phyloP scores from a whole-genome alignment of 768 basidiomycete genomes.

The Coprinopsis strossmayeri region DNA sequence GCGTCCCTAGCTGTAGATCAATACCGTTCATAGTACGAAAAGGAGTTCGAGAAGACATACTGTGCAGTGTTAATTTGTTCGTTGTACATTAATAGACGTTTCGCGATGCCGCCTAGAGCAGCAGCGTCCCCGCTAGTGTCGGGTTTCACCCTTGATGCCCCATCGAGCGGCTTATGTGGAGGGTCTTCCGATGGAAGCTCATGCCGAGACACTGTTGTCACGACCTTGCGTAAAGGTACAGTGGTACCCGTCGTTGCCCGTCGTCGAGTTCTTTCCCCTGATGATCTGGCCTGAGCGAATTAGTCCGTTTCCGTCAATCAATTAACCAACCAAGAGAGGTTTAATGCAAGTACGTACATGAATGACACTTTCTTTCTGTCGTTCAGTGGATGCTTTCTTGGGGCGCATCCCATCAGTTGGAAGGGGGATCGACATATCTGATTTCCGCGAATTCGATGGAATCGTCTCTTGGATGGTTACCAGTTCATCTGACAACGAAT shows the following conservation, averaged over 20 bases:
- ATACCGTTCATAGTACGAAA: constrained; percentile 23
- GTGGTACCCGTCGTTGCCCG: too few species aligned
- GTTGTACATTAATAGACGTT: constrained; percentile 43
- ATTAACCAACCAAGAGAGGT: neutral
- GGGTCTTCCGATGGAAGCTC: constrained; percentile 10
- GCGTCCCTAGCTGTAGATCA: neutral
- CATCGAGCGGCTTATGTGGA: constrained; percentile 12
- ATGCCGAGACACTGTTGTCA: too few species aligned
- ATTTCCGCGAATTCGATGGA: constrained; percentile 5
- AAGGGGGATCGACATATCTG: too few species aligned
- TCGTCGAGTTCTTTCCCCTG: constrained; percentile 10
- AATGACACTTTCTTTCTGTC: constrained; percentile 7
- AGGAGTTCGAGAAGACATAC: constrained; percentile 14
- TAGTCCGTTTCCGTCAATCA: constrained; percentile 17
- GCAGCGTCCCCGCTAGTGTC: constrained; percentile 23
- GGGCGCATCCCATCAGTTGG: neutral
- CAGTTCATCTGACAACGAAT: constrained; percentile 18
- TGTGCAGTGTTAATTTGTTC: constrained; percentile 28
- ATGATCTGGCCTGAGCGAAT: constrained; percentile 5
- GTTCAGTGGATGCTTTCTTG: constrained; percentile 1
- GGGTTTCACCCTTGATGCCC: constrained; percentile 11
- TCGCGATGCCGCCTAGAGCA: constrained; percentile 25
- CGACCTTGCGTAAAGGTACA: too few species aligned
- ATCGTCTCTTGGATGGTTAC: constrained; percentile 9
- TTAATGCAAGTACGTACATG: constrained; percentile 1